Conservation (phyloP, 192 early-diverging fungal species). For the Phycomyces nitens region DNA sequence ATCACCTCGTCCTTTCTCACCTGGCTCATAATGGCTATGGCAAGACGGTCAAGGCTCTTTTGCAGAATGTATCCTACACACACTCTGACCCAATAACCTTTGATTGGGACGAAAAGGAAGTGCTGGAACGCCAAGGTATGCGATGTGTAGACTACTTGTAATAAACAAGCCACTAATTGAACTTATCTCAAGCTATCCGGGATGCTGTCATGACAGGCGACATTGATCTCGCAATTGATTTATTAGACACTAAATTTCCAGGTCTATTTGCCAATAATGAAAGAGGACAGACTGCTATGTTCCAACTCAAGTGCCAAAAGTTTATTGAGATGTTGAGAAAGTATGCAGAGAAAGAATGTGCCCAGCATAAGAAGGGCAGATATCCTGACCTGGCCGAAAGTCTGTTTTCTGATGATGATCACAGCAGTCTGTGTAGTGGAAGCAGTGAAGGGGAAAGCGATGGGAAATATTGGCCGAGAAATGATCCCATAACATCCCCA, state of each 20-base stretch:
- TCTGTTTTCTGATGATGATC: too few species aligned
- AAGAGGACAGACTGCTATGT: slow-evolving; percentile 47
- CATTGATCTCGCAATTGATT: slow-evolving; percentile 66
- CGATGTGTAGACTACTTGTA: too few species aligned
- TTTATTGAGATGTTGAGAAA: slow-evolving; percentile 81
- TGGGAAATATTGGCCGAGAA: too few species aligned
- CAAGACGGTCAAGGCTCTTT: slow-evolving; percentile 69
- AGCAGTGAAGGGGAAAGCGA: too few species aligned
- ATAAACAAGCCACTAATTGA: too few species aligned
- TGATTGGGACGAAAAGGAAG: too few species aligned
- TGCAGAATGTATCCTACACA: slow-evolving; percentile 21
- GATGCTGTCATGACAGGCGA: slow-evolving; percentile 62
- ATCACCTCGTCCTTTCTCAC: slow-evolving; percentile 72
- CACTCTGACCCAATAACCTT: not conserved
- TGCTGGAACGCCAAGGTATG: too few species aligned
- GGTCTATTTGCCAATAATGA: slow-evolving; percentile 57
- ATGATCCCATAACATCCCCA: too few species aligned
- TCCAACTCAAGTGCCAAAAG: slow-evolving; percentile 76
- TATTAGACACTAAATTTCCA: slow-evolving; percentile 66
- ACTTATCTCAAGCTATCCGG: slow-evolving; percentile 32
- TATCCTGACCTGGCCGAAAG: not conserved
- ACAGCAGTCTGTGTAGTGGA: too few species aligned
- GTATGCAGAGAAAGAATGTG: slow-evolving; percentile 18
- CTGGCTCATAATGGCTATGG: slow-evolving; percentile 78
- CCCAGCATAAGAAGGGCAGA: slow-evolving; percentile 6